Base-by-base conservation (phyloP, 176 grass and related monocot species). In the Carex littledalei region DNA sequence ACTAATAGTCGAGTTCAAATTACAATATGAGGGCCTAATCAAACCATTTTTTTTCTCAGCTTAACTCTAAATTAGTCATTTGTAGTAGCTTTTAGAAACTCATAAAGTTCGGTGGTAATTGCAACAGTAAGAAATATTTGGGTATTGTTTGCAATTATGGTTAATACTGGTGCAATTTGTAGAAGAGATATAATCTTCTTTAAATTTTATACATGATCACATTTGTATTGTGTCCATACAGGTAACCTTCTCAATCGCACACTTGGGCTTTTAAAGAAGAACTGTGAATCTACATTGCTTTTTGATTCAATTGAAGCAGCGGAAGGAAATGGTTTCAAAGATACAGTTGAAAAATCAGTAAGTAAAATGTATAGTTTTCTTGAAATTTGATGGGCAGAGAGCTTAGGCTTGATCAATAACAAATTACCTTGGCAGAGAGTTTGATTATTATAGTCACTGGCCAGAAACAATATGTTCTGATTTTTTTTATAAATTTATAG, bases 161-260 rank as follows among this genome's bases (percentile, higher is more conserved):
- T 67, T 67, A 71, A 71, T 43, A 55, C 22, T 77, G 45, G 17
- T 78, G 20, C 22, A 55, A 32, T 32, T 41, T 32, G 13, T 50
- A 4, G 20, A 74, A 74, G n/a, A 45, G 31, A n/a, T 53, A 8
- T 11, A 16, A 78, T 29, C 18, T 56, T 32, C 24, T 56, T 56
- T 8, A 3, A 10, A 78, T 3, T 31, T 78, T 13, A 16, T 78
- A 65, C 3, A 21, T 18, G 16, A 79, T 45, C 11, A 66, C 18
- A 1, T 63, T 78, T 29, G 22, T 80, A 32, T 53, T 71, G 45
- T 17, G 37, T 43, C 81, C 50, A 31, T 76, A 89, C 87, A 94
- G 91, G 95, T 85, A 98, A 98, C 81, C 95, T 98, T 78, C 92
- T 98, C 84, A 98, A 95, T 72, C 91, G 93, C 49, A 98, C 95